Evolutionary conservation across 257 asterid species (phyloP).

Genomic region (Gynochthodes officinalis): DNA sequence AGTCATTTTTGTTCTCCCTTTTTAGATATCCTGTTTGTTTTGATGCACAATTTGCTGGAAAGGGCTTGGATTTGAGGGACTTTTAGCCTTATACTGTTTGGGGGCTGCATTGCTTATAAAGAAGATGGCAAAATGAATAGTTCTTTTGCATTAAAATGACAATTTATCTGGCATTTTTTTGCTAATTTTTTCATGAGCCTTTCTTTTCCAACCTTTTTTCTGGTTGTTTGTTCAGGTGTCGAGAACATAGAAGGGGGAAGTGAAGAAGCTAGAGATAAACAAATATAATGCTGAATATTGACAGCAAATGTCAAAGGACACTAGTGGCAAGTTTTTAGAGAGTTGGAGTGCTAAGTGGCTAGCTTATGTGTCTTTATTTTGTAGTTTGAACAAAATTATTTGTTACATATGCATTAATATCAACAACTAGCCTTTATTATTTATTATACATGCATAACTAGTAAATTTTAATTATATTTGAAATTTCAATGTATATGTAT

Average conservation of each 20-base stretch:
- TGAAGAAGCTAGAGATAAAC: constrained; percentile 23
- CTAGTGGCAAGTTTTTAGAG: constrained; percentile 8
- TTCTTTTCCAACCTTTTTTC: not conserved
- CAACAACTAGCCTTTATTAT: no score
- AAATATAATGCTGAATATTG: constrained; percentile 14
- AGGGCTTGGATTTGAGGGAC: not conserved
- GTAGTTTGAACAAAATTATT: no score
- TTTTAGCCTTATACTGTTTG: not conserved
- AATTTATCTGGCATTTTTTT: not conserved
- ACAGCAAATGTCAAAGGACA: not conserved
- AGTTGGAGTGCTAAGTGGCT: no score
- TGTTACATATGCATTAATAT: no score
- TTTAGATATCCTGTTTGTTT: not conserved
- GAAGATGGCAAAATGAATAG: not conserved
- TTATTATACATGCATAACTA: no score
- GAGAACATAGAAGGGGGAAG: constrained; percentile 25
- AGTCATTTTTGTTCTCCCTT: not conserved
- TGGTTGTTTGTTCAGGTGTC: constrained; percentile 15
- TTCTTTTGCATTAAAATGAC: not conserved
- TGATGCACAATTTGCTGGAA: not conserved
- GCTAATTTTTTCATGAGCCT: not conserved
- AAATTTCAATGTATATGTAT: no score
- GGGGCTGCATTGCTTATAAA: not conserved
- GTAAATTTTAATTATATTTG: no score
- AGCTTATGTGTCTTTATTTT: constrained; percentile 2